Base-by-base conservation (phyloP, 768 basidiomycete genomes). In the Podaxis sp. region DNA sequence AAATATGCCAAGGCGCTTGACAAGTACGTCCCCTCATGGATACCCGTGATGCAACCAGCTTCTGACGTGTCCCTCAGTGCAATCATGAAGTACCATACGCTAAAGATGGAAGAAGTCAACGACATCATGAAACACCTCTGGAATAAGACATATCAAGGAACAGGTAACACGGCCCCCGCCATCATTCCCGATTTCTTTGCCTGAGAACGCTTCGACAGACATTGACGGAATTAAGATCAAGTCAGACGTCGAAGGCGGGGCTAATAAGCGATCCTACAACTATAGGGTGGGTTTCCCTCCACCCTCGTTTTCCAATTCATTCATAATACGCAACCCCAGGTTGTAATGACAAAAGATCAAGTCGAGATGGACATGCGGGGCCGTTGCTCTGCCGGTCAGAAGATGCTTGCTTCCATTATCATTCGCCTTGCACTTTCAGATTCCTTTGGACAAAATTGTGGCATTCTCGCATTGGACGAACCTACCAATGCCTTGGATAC, bases 361-460 rank as follows among this genome's bases (percentile, higher is more conserved):
- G 96, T 98, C 6, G 96, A 98, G 75, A 95, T 99, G 92, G 97
- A 98, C 75, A 99, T 99, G 97, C 88, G 97, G 61, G 97, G 97
- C 25, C 87, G 97, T 65, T 99, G 97, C 76, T 95, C 93, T 15
- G 97, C 97, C 1, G 97, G 97, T 0, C 97, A 99, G 76, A 99
- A 99, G 77, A 98, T 98, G 84, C 79, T 99, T 63, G 97, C 96
- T 9, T 96, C 93, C 22, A 98, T 98, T 74, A 94, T 98, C 75
- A 98, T 99, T 69, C 88, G 97, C 5, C 86, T 99, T 38, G 97
- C 97, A 3, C 82, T 99, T 27, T 96, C 96, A 4, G 97, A 99
- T 71, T 96, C 94, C 2, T 98, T 99, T 69, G 94, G 94, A 2
- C 93, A 95, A 72, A 97, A 96, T 67, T 98, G 97, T 74, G 97